These are phyloP conservation scores for Aegilops sharonensis DNA, from an alignment of 176 grass and related monocot genomes.

Conservation along the genomic window DNA sequence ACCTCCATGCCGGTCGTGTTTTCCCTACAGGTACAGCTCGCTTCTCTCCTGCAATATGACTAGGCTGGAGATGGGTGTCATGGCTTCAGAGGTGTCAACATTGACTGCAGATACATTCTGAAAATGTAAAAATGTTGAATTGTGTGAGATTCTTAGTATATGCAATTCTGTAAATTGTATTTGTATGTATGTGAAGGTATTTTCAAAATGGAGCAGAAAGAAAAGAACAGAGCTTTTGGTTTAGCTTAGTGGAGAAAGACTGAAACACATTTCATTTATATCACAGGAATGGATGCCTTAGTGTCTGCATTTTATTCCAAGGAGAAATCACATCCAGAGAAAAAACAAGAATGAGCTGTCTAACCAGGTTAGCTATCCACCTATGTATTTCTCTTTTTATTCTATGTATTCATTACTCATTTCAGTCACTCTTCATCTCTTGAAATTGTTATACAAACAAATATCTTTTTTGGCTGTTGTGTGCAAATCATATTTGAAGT, in stretches of 20 bases:
- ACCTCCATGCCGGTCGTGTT: too few relatives aligned
- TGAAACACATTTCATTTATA: too few relatives aligned
- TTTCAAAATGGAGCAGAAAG: too few relatives aligned
- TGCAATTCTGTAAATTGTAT: background rate
- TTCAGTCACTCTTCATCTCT: background rate
- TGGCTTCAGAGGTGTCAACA: too few relatives aligned
- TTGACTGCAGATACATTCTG: too few relatives aligned
- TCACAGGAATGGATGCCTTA: too few relatives aligned
- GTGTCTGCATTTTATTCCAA: too few relatives aligned
- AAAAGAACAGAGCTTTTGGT: background rate
- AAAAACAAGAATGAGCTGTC: slow-evolving; percentile 69
- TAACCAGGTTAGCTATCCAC: slow-evolving; percentile 70
- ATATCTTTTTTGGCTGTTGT: slow-evolving; percentile 36
- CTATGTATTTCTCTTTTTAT: background rate
- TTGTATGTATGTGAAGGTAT: background rate
- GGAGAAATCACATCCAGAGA: too few relatives aligned
- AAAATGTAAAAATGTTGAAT: background rate
- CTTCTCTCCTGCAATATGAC: too few relatives aligned
- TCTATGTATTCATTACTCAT: background rate
- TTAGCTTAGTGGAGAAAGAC: background rate
- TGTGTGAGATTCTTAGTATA: too few relatives aligned
- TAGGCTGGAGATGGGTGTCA: too few relatives aligned
- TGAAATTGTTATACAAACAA: background rate
- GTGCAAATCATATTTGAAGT: slow-evolving; percentile 84
- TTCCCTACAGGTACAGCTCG: too few relatives aligned